Conservation (phyloP, 805 yeast genomes). For the Priceomyces carsonii region DNA sequence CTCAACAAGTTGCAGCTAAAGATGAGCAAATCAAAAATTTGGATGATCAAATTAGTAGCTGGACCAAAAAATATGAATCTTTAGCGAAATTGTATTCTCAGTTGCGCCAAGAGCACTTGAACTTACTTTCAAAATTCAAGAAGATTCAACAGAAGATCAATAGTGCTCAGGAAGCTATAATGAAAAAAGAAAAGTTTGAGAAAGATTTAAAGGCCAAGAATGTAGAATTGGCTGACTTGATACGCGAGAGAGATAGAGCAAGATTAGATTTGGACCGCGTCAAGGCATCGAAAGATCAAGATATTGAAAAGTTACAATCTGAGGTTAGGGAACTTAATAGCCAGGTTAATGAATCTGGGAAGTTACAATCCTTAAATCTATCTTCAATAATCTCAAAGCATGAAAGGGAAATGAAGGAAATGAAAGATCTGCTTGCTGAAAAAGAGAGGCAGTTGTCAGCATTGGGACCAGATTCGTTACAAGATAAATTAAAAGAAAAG, state of each 20-base stretch:
- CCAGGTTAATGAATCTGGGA: slow-evolving; percentile 59
- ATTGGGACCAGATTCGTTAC: slow-evolving; percentile 34
- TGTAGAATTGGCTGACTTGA: slow-evolving; percentile 83
- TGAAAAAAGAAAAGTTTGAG: slow-evolving; percentile 78
- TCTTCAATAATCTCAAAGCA: slow-evolving; percentile 61
- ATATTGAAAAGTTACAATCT: slow-evolving; percentile 64
- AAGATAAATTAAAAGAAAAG: slow-evolving; percentile 56
- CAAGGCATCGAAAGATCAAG: slow-evolving; percentile 63
- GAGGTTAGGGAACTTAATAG: slow-evolving; percentile 62
- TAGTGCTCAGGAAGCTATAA: slow-evolving; percentile 85
- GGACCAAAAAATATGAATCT: slow-evolving; percentile 87
- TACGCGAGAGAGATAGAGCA: slow-evolving; percentile 87
- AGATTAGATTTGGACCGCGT: slow-evolving; percentile 75
- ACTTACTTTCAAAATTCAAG: slow-evolving; percentile 73
- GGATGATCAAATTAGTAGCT: slow-evolving; percentile 72
- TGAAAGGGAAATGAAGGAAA: slow-evolving; percentile 57
- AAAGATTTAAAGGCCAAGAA: slow-evolving; percentile 83
- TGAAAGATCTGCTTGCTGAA: slow-evolving; percentile 48
- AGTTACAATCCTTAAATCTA: slow-evolving; percentile 63
- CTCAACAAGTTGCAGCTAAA: slow-evolving; percentile 72
- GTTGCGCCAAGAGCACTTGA: slow-evolving; percentile 87
- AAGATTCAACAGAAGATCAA: slow-evolving; percentile 84
- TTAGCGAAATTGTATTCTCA: slow-evolving; percentile 88
- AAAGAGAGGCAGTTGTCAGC: slow-evolving; percentile 22
- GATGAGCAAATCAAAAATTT: slow-evolving; percentile 67